These are phyloP conservation scores for Pistacia integerrima DNA, from an alignment of 345 rosid genomes.

Conservation along the genomic window DNA sequence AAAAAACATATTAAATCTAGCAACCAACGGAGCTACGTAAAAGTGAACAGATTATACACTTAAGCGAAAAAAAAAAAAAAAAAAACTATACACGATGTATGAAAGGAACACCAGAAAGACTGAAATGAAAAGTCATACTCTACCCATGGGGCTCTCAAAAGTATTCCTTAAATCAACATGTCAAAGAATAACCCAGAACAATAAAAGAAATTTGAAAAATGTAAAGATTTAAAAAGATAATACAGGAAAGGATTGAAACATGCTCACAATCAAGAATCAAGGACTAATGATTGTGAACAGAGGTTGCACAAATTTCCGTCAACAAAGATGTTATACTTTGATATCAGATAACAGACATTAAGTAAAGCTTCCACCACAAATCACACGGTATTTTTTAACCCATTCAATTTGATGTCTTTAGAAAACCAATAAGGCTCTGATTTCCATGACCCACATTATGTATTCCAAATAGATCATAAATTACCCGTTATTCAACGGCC, in stretches of 20 bases:
- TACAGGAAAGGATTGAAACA: background rate
- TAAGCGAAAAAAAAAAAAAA: too few species aligned
- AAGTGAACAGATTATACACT: too few species aligned
- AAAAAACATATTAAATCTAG: background rate
- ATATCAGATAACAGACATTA: background rate
- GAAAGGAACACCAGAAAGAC: too few species aligned
- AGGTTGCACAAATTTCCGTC: background rate
- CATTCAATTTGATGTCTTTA: background rate
- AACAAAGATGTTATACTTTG: background rate
- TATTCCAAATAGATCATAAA: background rate
- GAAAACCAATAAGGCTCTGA: background rate
- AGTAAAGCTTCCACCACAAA: background rate
- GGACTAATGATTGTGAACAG: background rate
- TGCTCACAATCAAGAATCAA: background rate
- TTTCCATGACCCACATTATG: background rate
- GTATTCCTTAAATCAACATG: too few species aligned
- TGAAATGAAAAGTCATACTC: too few species aligned
- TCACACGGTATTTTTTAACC: background rate
- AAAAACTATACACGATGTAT: too few species aligned
- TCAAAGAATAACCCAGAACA: background rate
- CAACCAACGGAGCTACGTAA: too few species aligned
- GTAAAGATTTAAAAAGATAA: background rate
- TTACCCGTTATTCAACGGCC: constrained; percentile 44
- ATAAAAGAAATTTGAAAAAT: background rate
- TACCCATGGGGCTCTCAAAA: too few species aligned